Conservation (phyloP, 2,329 filamentous ascomycete genomes). For the Cercospora janseana region DNA sequence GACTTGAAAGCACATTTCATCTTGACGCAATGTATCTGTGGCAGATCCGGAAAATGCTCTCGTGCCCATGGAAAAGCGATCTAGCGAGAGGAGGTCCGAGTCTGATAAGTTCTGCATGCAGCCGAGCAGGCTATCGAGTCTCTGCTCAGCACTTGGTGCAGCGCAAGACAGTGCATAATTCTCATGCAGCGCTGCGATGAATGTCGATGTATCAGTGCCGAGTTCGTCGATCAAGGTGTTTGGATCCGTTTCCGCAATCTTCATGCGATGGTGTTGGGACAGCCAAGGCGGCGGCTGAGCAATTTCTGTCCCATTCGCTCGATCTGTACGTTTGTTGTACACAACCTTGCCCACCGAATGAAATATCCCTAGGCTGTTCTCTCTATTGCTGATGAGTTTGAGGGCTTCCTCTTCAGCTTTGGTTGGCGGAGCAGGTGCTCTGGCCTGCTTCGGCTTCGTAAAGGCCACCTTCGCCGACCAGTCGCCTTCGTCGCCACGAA, state of each 20-base stretch:
- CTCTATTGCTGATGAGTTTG: conserved; percentile 77
- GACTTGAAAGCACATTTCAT: conserved; percentile 91
- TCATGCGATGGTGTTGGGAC: conserved; percentile 45
- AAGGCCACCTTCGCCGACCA: conserved; percentile 74
- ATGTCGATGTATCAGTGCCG: conserved; percentile 87
- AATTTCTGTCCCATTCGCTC: conserved; percentile 38
- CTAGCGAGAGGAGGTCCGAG: conserved; percentile 78
- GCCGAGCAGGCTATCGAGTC: conserved; percentile 75
- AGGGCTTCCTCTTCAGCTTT: conserved; percentile 76
- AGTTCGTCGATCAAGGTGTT: conserved; percentile 87
- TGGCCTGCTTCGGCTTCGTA: conserved; percentile 63
- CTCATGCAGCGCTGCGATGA: conserved; percentile 86
- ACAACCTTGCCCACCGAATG: conserved; percentile 94
- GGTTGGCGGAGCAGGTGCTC: conserved; percentile 63
- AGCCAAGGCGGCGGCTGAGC: conserved; percentile 49
- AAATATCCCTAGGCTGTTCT: conserved; percentile 89
- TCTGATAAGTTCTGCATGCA: conserved; percentile 86
- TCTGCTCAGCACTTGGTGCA: conserved; percentile 55
- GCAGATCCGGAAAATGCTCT: conserved; percentile 50
- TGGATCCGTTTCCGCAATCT: conserved; percentile 46
- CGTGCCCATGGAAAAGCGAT: conserved; percentile 63
- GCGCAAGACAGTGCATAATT: conserved; percentile 88
- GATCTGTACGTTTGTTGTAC: conserved; percentile 83
- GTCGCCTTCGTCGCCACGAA: conserved; percentile 72
- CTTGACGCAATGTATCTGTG: conserved; percentile 77